Percentiles rank a stretch among this genome's conserved stretches.
Conservation (phyloP, 306 rosid species). For the Citrullus amarus region DNA sequence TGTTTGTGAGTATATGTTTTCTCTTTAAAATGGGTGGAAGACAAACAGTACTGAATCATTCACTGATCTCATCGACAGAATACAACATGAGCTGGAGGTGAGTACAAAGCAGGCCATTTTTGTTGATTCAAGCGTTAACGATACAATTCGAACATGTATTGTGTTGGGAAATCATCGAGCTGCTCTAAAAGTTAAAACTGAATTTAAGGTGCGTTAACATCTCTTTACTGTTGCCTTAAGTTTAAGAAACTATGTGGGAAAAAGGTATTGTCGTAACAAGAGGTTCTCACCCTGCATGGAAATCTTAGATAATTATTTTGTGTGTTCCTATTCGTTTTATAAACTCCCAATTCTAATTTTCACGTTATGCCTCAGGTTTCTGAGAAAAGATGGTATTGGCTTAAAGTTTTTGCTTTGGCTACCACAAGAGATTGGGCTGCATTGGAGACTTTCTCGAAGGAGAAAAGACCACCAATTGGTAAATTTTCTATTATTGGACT, state of each 20-base stretch:
- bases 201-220: slow-evolving; percentile 67
- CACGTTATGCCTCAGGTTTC: slow-evolving; percentile 50
- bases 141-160: slow-evolving; percentile 92
- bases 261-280: neutral
- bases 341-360: slow-evolving; percentile 4
- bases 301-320: neutral
- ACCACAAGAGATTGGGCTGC: slow-evolving; percentile 91
- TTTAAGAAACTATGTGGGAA: slow-evolving; percentile 2
- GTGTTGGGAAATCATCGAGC: slow-evolving; percentile 96
- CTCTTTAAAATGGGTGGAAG: too few relatives aligned
- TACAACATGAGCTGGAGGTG: slow-evolving; percentile 85
- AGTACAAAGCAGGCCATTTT: slow-evolving; percentile 91
- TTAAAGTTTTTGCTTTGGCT: slow-evolving; percentile 91
- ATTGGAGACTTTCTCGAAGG: slow-evolving; percentile 81
- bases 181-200: slow-evolving; percentile 79
- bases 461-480: slow-evolving; percentile 90
- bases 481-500: slow-evolving; percentile 11
- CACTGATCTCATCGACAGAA: slow-evolving; percentile 29
- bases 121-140: slow-evolving; percentile 93
- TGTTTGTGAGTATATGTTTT: neutral
- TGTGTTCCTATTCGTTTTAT: slow-evolving; percentile 3
- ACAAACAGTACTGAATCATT: neutral
- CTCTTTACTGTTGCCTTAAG: neutral
- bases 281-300: neutral
- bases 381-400: slow-evolving; percentile 99